Evolutionary conservation across 305 asterid genomes (phyloP), one percentile per base, ranked within the genome.

Genomic region (Solanum hybrid): DNA sequence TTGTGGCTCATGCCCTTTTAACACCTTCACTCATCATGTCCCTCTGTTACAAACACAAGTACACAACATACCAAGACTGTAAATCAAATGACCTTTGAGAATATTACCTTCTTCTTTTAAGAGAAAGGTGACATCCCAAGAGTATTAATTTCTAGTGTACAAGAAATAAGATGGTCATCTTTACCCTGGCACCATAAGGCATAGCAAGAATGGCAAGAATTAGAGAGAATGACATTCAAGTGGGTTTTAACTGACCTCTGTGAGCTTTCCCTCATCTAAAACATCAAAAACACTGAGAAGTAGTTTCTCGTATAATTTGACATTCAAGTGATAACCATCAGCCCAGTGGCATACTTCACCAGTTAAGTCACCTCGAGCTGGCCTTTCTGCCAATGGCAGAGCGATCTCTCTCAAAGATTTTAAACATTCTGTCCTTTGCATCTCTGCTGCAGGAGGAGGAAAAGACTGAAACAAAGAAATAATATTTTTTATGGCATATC

Each of bases 341-440:
- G 99, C 99, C 98, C 98, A 97, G 90, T 97, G 99, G 91, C 98
- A 96, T 90, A 97, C 93, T 96, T 97, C 99, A 93, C 99, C 99
- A 85, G 99, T 97, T 94, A 97, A 94, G 92, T 97, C 99, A 89
- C 99, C 99, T 89, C 99, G 95, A 81, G 98, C 98, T 90, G 99
- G 98, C 90, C 99, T 96, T 94, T 97, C 99, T 46, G 98, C 98
- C 85, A 97, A 97, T 90, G 97, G 96, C 90, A 90, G 88, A 88
- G 98, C 95, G 91, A 97, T 91, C 91, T 97, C 99, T 92, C 95
- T 94, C 88, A 97, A 91, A 60, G 98, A 95, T 94, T 96, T 97
- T 93, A 97, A 93, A 91, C 98, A 95, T 85, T 97, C 99, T 34
- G 96, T 95, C 88, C 99, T 94, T 92, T 96, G 98, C 89, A 96